These are phyloP conservation scores for Tuctoria greenei DNA, from an alignment of 176 grass and related monocot species.

Conservation along the genomic window DNA sequence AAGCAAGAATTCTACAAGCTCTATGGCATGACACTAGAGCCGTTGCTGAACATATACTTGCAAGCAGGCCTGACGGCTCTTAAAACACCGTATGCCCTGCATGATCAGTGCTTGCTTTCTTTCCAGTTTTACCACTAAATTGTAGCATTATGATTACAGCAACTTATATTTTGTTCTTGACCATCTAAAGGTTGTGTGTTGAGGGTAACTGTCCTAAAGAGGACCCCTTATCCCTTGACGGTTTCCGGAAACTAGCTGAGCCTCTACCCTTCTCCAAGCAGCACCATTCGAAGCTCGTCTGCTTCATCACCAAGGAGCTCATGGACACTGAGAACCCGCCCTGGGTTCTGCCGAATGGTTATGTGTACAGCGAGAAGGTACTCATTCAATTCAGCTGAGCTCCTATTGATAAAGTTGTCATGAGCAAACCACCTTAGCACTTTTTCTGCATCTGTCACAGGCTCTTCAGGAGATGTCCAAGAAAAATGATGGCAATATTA, in stretches of 20 bases:
- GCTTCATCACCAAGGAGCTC: slow-evolving; percentile 93
- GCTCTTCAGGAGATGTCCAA: slow-evolving; percentile 93
- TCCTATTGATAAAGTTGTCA: background rate
- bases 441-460: slow-evolving; percentile 23
- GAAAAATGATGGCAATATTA: slow-evolving; percentile 76
- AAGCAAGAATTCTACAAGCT: slow-evolving; percentile 94
- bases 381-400: background rate
- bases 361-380: slow-evolving; percentile 95
- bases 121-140: slow-evolving; percentile 18
- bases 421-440: background rate
- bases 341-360: slow-evolving; percentile 83
- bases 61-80: slow-evolving; percentile 93
- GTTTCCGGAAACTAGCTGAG: slow-evolving; percentile 85
- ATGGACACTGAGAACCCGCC: slow-evolving; percentile 99
- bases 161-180: slow-evolving; percentile 47
- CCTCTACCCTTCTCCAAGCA: slow-evolving; percentile 84
- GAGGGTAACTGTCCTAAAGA: slow-evolving; percentile 83
- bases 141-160: background rate
- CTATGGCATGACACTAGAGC: slow-evolving; percentile 87
- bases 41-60: slow-evolving; percentile 92
- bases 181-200: slow-evolving; percentile 66
- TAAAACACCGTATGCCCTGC: slow-evolving; percentile 79
- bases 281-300: slow-evolving; percentile 93
- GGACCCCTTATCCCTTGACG: slow-evolving; percentile 75
- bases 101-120: slow-evolving; percentile 25